Conservation (phyloP, 805 yeast species). For the Wickerhamiella shivajii region DNA sequence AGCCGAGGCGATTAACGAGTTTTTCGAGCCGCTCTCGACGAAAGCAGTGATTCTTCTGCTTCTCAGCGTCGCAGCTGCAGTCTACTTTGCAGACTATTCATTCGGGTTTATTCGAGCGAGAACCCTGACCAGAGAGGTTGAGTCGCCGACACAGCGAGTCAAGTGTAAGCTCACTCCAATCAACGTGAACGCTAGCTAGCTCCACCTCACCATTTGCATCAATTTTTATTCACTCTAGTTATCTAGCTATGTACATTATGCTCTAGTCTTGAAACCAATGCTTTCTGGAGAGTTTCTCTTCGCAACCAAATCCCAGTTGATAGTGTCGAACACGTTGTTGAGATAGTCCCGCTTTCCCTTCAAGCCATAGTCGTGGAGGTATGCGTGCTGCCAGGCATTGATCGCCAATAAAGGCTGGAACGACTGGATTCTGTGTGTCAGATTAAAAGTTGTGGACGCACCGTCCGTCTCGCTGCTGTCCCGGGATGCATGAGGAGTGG, state of each 20-base stretch:
- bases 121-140: slow-evolving; percentile 2
- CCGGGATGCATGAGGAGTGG: slow-evolving; percentile 38
- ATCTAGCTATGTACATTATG: too few relatives aligned
- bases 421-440: slow-evolving; percentile 2
- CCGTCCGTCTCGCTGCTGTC: background rate
- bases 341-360: slow-evolving; percentile 58
- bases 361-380: slow-evolving; percentile 72
- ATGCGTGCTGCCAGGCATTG: slow-evolving; percentile 79
- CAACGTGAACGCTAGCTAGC: background rate
- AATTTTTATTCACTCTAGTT: background rate
- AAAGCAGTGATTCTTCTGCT: slow-evolving; percentile 13
- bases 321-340: slow-evolving; percentile 56
- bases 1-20: slow-evolving; percentile 65
- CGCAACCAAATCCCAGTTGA: slow-evolving; percentile 53
- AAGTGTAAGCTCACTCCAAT: background rate
- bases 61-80: slow-evolving; percentile 5
- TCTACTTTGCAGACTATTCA: slow-evolving; percentile 15
- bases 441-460: background rate
- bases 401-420: slow-evolving; percentile 51
- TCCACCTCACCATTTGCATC: background rate
- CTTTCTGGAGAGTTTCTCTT: slow-evolving; percentile 4
- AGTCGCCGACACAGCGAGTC: background rate
- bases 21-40: slow-evolving; percentile 46
- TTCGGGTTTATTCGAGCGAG: slow-evolving; percentile 18
- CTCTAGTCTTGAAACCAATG: background rate